Evolutionary conservation across 2,329 filamentous ascomycete genomes (phyloP), one percentile per base, ranked within the genome.

Genomic region (Aureobasidium sp.): DNA sequence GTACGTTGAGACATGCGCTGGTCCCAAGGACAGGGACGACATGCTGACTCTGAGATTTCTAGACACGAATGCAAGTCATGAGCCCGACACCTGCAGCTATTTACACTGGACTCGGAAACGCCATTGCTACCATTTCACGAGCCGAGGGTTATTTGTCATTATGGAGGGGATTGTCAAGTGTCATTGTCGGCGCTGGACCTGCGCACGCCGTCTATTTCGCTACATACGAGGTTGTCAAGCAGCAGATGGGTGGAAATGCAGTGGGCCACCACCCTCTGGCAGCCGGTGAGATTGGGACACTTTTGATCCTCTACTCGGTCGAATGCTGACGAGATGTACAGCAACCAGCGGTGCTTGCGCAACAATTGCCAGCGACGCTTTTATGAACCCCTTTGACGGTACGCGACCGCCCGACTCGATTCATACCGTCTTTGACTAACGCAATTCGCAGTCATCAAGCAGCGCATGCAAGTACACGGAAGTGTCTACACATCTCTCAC

Each of bases 321-420:
- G 31, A 38, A 58, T 53, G 48, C 65, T 69, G 55, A 69, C 54
- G 7, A 43, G 13, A 56, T 66, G 6, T 15, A 66, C 77, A 97
- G 96, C 94, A 68, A 91, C 94, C 69, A 97, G 94, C 77, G 96
- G 96, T 80, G 95, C 96, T 67, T 93, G 93, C 73, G 96, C 96
- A 70, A 98, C 96, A 10, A 98, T 98, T 78, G 93, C 95, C 42
- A 98, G 95, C 78, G 96, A 99, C 84, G 96, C 96, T 64, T 89
- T 99, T 71, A 99, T 99, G 96, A 99, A 98, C 77, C 96, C 96
- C 27, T 99, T 99, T 78, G 96, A 99, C 82, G 94, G 94, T 97
- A 87, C 74, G 88, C 29, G 51, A 55, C 23, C 25, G 47, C 31
- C 15, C 48, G 11, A 33, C n/a, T 23, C 13, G 6, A 42, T n/a